Evolutionary conservation across 495 filamentous ascomycete species (phyloP), one percentile per base, ranked within the genome.

Genomic region (Parmelia sp.): DNA sequence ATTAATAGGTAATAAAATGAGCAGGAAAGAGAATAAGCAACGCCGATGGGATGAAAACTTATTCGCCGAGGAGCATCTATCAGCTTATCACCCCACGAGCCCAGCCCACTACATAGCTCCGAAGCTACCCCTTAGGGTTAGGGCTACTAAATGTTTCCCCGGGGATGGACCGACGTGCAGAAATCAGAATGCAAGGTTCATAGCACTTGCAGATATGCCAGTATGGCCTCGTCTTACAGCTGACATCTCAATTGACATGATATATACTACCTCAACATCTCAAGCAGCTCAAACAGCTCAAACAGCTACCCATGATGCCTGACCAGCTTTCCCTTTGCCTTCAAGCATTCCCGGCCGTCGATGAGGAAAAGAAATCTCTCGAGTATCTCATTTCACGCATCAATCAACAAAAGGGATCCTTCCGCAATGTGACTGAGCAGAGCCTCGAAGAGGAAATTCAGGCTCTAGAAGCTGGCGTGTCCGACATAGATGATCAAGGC

Each of bases 381-480:
- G 78, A 83, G n/a, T 82, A 86, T 45, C 83, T 91, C 58, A 90
- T 94, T 62, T 74, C 80, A 56, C 86, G 90, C 61, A 87, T 93
- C 74, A 90, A 89, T 71, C 74, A 79, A 44, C 82, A 92, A 67
- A 85, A 84, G 63, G 91, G 89, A 33, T 84, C 86, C 11, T 92
- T 96, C 66, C 84, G 87, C 40, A 80, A 83, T 60, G 74, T 91
- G 67, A 86, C 82, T 59, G 84, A 88, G 72, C 80, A 82, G 40
- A 77, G 82, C 23, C 71, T 92, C 4, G 80, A 78, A 21, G 79
- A 82, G 45, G 82, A 87, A 70, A 84, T 89, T 40, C 78, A 80
- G 42, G 76, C 79, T 29, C 76, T 78, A 44, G 75, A 84, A 61
- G 73, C 71, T 35, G 72, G 65, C 49, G 70, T 70, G 19, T 62